Conservation (phyloP, 805 yeast genomes). For the Wickerhamiella kurtzmanii region DNA sequence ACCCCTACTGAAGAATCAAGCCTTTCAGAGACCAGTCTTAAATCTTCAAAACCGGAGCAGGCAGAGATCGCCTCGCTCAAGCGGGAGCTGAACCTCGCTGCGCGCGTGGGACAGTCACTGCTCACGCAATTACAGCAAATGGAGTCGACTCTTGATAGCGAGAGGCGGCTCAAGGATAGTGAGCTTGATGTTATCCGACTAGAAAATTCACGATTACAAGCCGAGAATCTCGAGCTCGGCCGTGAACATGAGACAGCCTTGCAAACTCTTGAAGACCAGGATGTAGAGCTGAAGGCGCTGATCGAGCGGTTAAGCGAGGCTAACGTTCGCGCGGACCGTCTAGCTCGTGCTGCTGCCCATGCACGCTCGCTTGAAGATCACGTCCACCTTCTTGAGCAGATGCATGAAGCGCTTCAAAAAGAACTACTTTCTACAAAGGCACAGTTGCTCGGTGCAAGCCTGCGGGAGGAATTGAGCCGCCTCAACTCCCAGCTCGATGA, state of each 20-base stretch:
- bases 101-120: conserved; percentile 18
- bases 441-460: background rate
- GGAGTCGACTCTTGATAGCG: conserved; percentile 9
- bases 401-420: conserved; percentile 6
- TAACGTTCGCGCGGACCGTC: conserved; percentile 7
- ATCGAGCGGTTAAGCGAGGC: conserved; percentile 9
- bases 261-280: conserved; percentile 12
- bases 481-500: background rate
- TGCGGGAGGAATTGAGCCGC: background rate
- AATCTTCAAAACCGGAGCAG: no score
- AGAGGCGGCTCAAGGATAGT: conserved; percentile 2
- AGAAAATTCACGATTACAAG: conserved; percentile 8
- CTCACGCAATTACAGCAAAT: conserved; percentile 15
- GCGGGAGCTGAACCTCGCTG: conserved; percentile 18
- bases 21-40: background rate
- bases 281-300: conserved; percentile 10
- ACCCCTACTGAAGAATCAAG: background rate
- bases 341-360: conserved; percentile 11
- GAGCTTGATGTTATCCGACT: conserved; percentile 8
- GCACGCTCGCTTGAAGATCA: conserved; percentile 17
- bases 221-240: conserved; percentile 14
- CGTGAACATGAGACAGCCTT: conserved; percentile 11
- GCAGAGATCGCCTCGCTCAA: conserved; percentile 13
- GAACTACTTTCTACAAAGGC: conserved; percentile 1
- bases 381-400: conserved; percentile 14